Evolutionary conservation across 352 stramenopile genomes (phyloP), one percentile per base, ranked within the genome.

Genomic region (Phytophthora cryptogea): DNA sequence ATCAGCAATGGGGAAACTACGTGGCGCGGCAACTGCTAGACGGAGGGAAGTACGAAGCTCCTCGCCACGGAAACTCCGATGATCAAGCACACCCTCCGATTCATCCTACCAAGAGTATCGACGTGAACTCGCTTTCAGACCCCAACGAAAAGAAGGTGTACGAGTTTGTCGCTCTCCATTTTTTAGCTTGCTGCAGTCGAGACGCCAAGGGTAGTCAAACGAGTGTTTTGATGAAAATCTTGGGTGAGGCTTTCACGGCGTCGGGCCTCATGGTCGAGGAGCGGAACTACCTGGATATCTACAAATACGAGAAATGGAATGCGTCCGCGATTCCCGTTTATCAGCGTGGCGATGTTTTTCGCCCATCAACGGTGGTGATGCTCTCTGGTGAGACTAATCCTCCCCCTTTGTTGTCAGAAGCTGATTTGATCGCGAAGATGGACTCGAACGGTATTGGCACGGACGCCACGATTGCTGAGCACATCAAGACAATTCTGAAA

Each of bases 401-500:
- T 14, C 95, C 95, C 8, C 78, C 86, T 5, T 68, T 97, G 17
- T 73, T 98, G 8, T 96, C 89, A 7, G 94, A 98, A 63, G 74
- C 88, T 3, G 93, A 98, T 62, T 69, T 98, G 43, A 98, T 98
- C 41, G 71, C 78, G 16, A 91, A 96, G 40, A 98, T 98, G 95
- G 95, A 98, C 61, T 73, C 76, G n/a, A 90, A 98, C 39, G 92
- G 93, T 9, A 98, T 98, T 47, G 94, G 94, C 3, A 98, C 94
- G 36, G 94, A 98, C 54, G 94, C 94, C 8, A 98, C 95, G 9
- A 98, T 98, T 62, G 96, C 96, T 0, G 88, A 98, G 70, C 97
- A 99, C 60, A 99, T 99, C 66, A 96, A 98, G 54, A 99, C 97
- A 4, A 99, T 99, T 72, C 86, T 98, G 40, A 96, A 99, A 59